phyloP scores from a whole-genome alignment of 1,139 yeast genomes.

The Pichia sp. region DNA sequence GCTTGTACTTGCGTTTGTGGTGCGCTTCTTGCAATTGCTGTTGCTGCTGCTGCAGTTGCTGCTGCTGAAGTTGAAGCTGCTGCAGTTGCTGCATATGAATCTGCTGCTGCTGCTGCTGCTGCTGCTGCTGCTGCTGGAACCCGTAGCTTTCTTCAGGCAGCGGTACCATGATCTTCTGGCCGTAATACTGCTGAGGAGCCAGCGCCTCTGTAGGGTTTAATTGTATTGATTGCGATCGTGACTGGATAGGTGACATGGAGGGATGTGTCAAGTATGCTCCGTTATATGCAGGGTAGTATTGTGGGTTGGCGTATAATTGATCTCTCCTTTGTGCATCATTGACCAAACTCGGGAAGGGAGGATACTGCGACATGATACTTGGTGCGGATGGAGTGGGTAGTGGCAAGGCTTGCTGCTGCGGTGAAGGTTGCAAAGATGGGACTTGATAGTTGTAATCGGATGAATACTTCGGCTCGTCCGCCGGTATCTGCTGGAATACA shows the following conservation, averaged over 20 bases:
- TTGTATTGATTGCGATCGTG: background rate
- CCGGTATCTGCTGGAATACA: background rate
- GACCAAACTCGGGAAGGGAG: background rate
- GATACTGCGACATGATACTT: background rate
- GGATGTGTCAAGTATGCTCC: background rate
- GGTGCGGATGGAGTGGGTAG: too few relatives aligned
- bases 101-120: background rate
- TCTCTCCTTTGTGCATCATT: background rate
- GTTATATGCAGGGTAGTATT: background rate
- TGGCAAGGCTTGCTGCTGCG: background rate
- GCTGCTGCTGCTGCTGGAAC: background rate
- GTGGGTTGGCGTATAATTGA: background rate
- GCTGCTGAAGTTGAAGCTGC: conserved; percentile 1
- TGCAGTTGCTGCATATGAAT: background rate
- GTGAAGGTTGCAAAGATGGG: background rate
- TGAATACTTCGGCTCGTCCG: background rate
- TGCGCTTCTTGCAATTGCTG: background rate
- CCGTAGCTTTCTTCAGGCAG: background rate
- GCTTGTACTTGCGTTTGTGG: conserved; percentile 20
- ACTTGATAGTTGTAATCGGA: background rate
- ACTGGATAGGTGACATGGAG: background rate
- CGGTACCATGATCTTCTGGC: background rate
- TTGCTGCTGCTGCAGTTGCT: background rate
- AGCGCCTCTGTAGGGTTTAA: background rate
- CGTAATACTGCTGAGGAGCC: background rate